phyloP scores from a whole-genome alignment of 2,329 filamentous ascomycete genomes.

The Harringtonia lauricola region DNA sequence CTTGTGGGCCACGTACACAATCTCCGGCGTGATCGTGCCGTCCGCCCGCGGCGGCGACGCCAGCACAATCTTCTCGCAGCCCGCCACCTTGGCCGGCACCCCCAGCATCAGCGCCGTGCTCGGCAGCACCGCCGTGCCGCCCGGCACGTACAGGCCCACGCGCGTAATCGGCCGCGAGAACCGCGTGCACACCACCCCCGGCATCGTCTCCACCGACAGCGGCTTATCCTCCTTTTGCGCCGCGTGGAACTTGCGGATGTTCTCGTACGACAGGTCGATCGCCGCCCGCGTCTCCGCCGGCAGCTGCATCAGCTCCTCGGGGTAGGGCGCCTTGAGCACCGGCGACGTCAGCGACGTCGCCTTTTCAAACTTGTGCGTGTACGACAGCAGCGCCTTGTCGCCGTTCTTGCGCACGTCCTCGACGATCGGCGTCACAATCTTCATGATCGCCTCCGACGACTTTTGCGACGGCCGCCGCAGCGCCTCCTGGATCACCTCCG shows the following conservation, averaged over 20 bases:
- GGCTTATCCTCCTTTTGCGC: constrained; percentile 79
- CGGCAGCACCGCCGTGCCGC: constrained; percentile 91
- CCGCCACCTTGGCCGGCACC: constrained; percentile 93
- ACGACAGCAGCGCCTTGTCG: constrained; percentile 79
- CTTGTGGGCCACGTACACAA: constrained; percentile 96
- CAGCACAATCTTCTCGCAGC: constrained; percentile 88
- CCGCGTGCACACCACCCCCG: constrained; percentile 86
- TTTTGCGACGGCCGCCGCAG: constrained; percentile 86
- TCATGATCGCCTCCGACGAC: constrained; percentile 87
- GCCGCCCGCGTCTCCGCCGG: constrained; percentile 74
- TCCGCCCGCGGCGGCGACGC: constrained; percentile 85
- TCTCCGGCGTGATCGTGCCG: constrained; percentile 87
- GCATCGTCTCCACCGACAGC: constrained; percentile 91
- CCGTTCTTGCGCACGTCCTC: constrained; percentile 73
- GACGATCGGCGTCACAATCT: constrained; percentile 85
- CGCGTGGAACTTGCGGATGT: constrained; percentile 87
- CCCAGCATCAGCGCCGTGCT: constrained; percentile 97
- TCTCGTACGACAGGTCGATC: constrained; percentile 90
- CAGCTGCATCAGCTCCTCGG: constrained; percentile 73
- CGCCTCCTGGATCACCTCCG: constrained; percentile 57
- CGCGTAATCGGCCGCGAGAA: constrained; percentile 88
- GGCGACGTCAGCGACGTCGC: constrained; percentile 83
- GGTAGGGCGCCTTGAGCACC: constrained; percentile 83
- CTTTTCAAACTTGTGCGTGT: constrained; percentile 97
- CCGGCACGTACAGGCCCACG: constrained; percentile 93